Evolutionary conservation across 148 eudicot species (phyloP).

Genomic region (Fagopyrum homotropicum): DNA sequence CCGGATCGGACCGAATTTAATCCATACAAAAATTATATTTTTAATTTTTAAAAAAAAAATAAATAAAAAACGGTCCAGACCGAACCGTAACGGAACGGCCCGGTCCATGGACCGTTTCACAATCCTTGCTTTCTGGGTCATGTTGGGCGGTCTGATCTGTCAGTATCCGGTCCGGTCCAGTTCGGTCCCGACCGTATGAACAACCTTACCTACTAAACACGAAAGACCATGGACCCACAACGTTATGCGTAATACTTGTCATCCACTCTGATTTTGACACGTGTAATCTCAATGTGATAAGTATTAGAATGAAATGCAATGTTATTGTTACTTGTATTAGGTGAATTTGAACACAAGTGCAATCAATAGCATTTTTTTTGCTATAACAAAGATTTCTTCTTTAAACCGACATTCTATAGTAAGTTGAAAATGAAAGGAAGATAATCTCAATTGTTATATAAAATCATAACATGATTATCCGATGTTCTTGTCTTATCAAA

Average conservation of each 20-base stretch:
- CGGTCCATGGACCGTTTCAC: no score
- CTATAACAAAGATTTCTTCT: not conserved
- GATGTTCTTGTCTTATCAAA: not conserved
- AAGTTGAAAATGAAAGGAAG: not conserved
- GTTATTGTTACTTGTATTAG: not conserved
- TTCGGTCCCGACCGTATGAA: no score
- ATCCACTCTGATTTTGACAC: not conserved
- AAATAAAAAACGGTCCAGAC: no score
- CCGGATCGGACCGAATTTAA: no score
- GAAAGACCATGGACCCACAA: constrained; percentile 4
- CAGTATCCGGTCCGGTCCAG: no score
- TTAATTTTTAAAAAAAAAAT: no score
- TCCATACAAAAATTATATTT: no score
- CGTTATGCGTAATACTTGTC: not conserved
- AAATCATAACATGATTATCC: not conserved
- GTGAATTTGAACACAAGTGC: not conserved
- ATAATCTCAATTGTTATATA: not conserved
- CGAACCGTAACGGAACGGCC: no score
- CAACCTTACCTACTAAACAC: not conserved
- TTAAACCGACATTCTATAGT: not conserved
- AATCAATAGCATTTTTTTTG: not conserved
- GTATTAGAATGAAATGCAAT: not conserved
- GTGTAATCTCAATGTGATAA: not conserved
- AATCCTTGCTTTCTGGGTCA: no score
- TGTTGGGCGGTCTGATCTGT: no score